Evolutionary conservation across 1,284 basidiomycete genomes (phyloP), one percentile per base, ranked within the genome.

Genomic region (Schizophyllum amplum): DNA sequence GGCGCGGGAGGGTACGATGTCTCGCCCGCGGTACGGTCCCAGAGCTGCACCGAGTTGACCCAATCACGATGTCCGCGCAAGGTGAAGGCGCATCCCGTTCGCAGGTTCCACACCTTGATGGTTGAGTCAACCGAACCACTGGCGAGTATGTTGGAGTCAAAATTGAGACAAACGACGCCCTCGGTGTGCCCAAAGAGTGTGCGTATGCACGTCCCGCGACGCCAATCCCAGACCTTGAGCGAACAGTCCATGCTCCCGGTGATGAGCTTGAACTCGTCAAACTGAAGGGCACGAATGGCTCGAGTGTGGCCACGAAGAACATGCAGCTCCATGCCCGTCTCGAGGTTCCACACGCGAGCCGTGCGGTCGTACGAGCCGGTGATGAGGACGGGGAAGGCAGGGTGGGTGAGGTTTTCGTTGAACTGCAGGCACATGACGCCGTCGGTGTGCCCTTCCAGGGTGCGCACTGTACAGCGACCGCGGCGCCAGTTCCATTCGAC

Each of bases 341-440:
- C 94, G 57, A 99, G 81, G 69, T 99, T 98, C 97, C 97, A 99
- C 1, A 99, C 87, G 20, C 94, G 86, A 1, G 88, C 87, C 0
- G 94, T 98, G 62, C 93, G 88, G 69, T 99, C 97, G 73, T 98
- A 98, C 4, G 94, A 97, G 50, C 96, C 97, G 0, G 96, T 98
- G 74, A 99, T 96, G 55, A 99, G 86, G 60, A 99, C 85, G 0
- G 97, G 94, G 69, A 94, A 92, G 17, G 85, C 79, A 5, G 92
- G 92, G 68, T 93, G 87, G 9, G 84, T 78, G 22, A 98, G 80
- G 2, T 87, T 85, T 67, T 98, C 96, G 70, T 83, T 88, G 71
- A 95, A 96, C 68, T 98, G 95, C 4, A 99, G 80, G 70, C 96
- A 99, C 89, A 98, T 97, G 67, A 99, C 87, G 57, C 94, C 93